Evolutionary conservation across 176 grass and related monocot species (phyloP), one percentile per base, ranked within the genome.

Genomic region (Musa schizocarpa): DNA sequence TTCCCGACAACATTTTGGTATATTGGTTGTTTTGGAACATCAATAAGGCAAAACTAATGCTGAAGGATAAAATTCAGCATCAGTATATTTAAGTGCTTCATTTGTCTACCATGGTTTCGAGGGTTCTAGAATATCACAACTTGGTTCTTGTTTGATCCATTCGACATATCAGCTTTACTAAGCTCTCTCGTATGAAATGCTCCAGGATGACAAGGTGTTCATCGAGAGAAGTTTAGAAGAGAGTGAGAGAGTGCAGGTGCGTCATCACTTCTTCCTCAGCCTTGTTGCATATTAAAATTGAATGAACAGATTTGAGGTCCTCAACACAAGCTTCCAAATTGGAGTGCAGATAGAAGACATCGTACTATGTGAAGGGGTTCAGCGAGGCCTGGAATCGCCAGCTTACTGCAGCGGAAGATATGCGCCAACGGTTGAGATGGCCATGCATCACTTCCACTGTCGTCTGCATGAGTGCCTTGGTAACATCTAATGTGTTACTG

Each of bases 361-460:
- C 76, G 84, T 81, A 20, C 50, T 98, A 24, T 98, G 94, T 5
- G 90, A 98, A 78, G 94, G 94, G 77, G 90, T 93, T 77, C 94
- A 98, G 73, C 87, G 76, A 1, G 88, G 94, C 55, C 58, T 93
- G 13, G 94, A 81, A 71, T 98, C 94, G 13, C 90, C 88, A 7
- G 88, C 82, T 51, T 98, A 98, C 13, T 19, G 77, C 26, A 78
- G 81, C 27, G 94, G 90, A 22, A 89, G 90, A 74, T 98, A 98
- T 0, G 84, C 84, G 0, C 94, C 94, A 1, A 83, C 84, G 0
- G 94, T 93, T 20, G 94, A 98, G 82, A 93, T 87, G 90, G 94
- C 90, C 54, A 93, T 98, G 94, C 94, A 98, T 65, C 94, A 98
- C 53, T 98, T 98, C 75, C 94, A 98, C 74, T 81, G 86, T 72